Percentiles rank a stretch among this genome's conserved stretches.
Evolutionary conservation across 805 yeast species (phyloP).

Genomic region (Jamesozyma jinghongensis): DNA sequence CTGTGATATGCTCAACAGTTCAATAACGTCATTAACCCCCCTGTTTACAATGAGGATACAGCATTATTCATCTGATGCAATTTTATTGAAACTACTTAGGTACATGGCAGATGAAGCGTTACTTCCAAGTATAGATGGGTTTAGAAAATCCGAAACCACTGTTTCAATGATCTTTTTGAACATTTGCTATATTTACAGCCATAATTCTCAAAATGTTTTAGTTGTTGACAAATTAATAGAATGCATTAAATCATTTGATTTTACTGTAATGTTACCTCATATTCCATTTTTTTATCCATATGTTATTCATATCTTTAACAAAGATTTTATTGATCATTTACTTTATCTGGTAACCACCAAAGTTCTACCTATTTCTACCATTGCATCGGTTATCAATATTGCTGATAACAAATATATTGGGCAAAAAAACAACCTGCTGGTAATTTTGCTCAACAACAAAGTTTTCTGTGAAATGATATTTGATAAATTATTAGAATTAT

Average conservation of each 20-base stretch:
- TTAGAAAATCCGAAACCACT: neutral
- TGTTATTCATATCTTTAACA: neutral
- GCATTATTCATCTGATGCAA: neutral
- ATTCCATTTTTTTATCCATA: neutral
- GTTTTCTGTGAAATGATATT: neutral
- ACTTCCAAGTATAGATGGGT: neutral
- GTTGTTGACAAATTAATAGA: neutral
- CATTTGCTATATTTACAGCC: neutral
- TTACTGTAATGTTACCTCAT: neutral
- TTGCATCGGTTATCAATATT: neutral
- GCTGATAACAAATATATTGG: neutral
- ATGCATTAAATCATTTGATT: neutral
- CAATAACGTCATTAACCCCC: neutral
- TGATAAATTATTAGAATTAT: neutral
- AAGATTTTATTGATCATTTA: neutral
- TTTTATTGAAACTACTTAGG: neutral
- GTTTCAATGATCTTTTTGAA: neutral
- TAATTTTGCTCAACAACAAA: conserved; percentile 1
- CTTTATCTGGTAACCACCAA: too few relatives aligned
- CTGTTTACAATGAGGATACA: neutral
- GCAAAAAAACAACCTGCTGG: conserved; percentile 3
- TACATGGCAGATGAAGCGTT: neutral
- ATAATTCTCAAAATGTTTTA: neutral
- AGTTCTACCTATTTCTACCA: neutral
- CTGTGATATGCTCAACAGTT: neutral